Evolutionary conservation across 305 asterid genomes (phyloP).

Genomic region (Solanum hybrid): DNA sequence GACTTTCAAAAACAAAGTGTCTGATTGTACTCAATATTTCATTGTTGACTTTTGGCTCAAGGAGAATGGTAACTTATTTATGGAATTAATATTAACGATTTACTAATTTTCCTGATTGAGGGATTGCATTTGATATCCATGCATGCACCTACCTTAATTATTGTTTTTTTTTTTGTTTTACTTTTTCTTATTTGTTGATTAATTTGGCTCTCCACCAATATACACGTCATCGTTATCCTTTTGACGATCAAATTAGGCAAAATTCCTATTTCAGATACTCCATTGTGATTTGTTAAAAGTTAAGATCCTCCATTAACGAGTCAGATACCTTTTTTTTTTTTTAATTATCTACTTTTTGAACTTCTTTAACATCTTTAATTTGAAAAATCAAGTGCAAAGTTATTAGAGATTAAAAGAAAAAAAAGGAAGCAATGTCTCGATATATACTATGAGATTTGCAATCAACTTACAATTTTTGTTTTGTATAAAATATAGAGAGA

Average conservation of each 20-base stretch:
- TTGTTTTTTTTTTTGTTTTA: neutral
- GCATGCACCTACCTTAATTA: neutral
- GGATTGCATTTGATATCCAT: neutral
- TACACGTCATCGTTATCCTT: neutral
- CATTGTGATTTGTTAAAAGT: neutral
- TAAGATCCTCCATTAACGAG: neutral
- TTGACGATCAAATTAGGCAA: neutral
- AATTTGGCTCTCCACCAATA: neutral
- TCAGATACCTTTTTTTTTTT: neutral
- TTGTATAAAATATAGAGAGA: neutral
- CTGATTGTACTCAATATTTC: neutral
- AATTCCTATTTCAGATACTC: neutral
- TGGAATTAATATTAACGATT: neutral
- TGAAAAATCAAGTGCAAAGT: conserved; percentile 6
- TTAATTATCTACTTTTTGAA: neutral
- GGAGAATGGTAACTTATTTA: neutral
- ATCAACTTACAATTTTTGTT: neutral
- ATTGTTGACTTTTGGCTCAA: neutral
- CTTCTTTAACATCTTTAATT: neutral
- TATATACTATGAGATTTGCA: neutral
- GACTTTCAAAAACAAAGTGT: neutral
- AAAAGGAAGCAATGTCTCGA: neutral
- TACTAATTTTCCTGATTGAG: neutral
- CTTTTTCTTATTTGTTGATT: neutral
- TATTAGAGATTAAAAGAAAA: neutral